Base-by-base conservation (phyloP, 2,329 filamentous ascomycete genomes). In the Sporothrix dimorphospora region DNA sequence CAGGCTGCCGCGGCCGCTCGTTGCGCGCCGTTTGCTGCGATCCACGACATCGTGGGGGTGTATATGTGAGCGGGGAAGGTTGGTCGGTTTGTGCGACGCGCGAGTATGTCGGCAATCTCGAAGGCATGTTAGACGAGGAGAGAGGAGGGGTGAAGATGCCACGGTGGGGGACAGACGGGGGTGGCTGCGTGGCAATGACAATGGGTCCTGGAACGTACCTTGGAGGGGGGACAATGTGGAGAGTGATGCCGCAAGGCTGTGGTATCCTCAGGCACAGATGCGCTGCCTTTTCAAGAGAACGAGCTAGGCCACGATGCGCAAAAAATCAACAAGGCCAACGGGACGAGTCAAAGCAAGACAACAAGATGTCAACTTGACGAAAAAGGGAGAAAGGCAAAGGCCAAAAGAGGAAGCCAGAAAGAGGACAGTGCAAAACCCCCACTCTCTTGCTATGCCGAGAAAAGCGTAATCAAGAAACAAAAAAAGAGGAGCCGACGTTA, bases 41-140 rank as follows among this genome's bases (percentile, higher is more conserved):
- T 71, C 74, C 73, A 71, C 49, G 75, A 74, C 75, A 75, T 75
- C 40, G 11, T 42, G 49, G 16, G 16, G 27, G n/a, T 51, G 30
- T 11, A 8, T 40, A n/a, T 9, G 8, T n/a, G n/a, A n/a, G n/a
- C n/a, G 53, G 34, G 30, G 19, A 19, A 24, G 21, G 57, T 11
- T 34, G 34, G 9, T 14, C 34, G 34, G 16, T 45, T 40, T n/a
- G 5, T 16, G 9, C 34, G 34, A 19, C 34, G 34, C 30, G 6
- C 30, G 6, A 34, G 30, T 34, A 47, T 40, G 57, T 42, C n/a
- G 34, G 57, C 57, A 42, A 16, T 24, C 34, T 63, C 40, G 8
- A 16, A 42, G 1, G 4, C 21, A 45, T 45, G 61, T 45, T 65
- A 47, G 63, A 49, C 5, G 24, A 34, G 61, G 24, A n/a, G n/a